These are phyloP conservation scores for Lactarius pseudohatsudake DNA, from an alignment of 768 basidiomycete species.

Conservation along the genomic window DNA sequence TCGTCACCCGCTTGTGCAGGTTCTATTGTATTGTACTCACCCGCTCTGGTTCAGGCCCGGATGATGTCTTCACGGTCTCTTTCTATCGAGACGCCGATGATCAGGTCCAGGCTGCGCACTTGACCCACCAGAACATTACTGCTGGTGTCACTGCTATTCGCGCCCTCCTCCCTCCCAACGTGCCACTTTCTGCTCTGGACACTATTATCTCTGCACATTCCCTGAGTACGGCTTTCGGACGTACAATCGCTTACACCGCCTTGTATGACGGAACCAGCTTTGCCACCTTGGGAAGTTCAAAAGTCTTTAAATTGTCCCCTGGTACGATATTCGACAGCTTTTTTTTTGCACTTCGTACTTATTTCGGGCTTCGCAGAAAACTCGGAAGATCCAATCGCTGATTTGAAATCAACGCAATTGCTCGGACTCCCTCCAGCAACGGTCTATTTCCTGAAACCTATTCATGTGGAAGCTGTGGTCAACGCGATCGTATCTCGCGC, in stretches of 20 bases:
- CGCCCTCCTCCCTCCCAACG: conserved; percentile 71
- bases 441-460: conserved; percentile 68
- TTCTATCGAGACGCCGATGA: conserved; percentile 58
- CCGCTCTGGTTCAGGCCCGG: conserved; percentile 44
- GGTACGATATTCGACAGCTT: conserved; percentile 35
- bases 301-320: conserved; percentile 47
- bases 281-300: conserved; percentile 59
- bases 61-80: conserved; percentile 65
- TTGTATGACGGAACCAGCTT: conserved; percentile 74
- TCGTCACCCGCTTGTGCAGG: conserved; percentile 31
- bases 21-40: conserved; percentile 5
- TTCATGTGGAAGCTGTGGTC: conserved; percentile 58
- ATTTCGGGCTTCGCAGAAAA: background rate
- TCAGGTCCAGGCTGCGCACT: conserved; percentile 56
- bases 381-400: conserved; percentile 41
- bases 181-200: conserved; percentile 67
- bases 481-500: conserved; percentile 54
- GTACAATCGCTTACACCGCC: conserved; percentile 78
- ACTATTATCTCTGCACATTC: conserved; percentile 75
- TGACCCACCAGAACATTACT: conserved; percentile 84
- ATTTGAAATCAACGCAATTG: conserved; percentile 46
- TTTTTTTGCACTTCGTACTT: background rate
- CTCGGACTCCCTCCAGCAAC: conserved; percentile 75
- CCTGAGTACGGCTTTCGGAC: conserved; percentile 73
- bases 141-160: conserved; percentile 84